Percentiles rank a stretch among this genome's conserved stretches.
These are phyloP conservation scores for Thalassiosira pacifica DNA, from an alignment of 352 stramenopile species.

Conservation along the genomic window DNA sequence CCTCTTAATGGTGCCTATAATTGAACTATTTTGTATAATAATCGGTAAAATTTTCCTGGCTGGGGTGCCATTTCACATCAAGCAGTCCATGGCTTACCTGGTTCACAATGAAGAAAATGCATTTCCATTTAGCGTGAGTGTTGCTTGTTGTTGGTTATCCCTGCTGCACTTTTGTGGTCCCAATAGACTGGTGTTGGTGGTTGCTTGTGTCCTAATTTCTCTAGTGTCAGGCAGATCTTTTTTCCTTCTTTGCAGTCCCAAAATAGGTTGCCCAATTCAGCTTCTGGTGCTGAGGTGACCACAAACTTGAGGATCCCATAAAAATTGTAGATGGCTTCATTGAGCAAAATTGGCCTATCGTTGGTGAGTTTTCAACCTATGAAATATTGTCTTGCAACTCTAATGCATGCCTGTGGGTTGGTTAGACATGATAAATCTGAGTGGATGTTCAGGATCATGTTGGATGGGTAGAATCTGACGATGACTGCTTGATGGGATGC, in stretches of 20 bases:
- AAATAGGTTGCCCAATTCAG: conserved; percentile 43
- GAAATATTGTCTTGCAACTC: conserved; percentile 41
- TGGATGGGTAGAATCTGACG: conserved; percentile 27
- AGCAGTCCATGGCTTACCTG: background rate
- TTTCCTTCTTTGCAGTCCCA: conserved; percentile 35
- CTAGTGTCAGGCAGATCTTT: conserved; percentile 13
- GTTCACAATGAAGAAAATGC: background rate
- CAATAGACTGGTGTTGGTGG: conserved; percentile 33
- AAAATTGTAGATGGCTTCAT: background rate
- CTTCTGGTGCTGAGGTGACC: conserved; percentile 30
- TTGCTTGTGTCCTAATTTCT: conserved; percentile 31
- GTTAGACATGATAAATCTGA: conserved; percentile 59
- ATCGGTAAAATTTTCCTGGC: conserved; percentile 42
- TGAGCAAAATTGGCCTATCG: background rate
- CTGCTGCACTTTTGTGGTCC: conserved; percentile 15
- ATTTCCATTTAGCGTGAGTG: conserved; percentile 8
- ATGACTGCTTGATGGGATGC: conserved; percentile 31
- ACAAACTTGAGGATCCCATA: conserved; percentile 16
- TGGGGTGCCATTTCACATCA: conserved; percentile 16
- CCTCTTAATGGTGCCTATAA: conserved; percentile 24
- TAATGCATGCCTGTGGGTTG: conserved; percentile 18
- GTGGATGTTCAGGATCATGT: conserved; percentile 61
- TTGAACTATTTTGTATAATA: conserved; percentile 63
- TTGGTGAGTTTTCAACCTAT: conserved; percentile 6
- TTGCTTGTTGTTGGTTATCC: conserved; percentile 42